phyloP scores from a whole-genome alignment of 176 grass and related monocot species.

The Miscanthus lutarioriparius region DNA sequence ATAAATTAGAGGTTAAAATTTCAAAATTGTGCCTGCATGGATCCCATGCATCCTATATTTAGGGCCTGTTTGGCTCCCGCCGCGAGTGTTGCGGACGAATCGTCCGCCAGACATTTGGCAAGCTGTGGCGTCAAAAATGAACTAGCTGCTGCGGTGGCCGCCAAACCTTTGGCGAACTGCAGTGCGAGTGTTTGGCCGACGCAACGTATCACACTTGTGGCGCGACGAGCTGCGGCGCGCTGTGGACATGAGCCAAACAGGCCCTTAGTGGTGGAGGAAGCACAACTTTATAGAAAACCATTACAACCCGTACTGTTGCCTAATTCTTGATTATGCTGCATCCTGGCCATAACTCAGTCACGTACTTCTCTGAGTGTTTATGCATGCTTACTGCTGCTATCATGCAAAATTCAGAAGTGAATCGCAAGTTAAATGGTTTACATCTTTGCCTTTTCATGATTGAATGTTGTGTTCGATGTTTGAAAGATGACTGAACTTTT shows the following conservation, averaged over 20 bases:
- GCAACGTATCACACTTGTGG: too few relatives aligned
- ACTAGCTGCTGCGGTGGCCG: too few relatives aligned
- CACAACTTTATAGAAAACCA: not conserved
- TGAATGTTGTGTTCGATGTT: not conserved
- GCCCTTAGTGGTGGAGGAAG: too few relatives aligned
- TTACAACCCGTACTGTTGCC: not conserved
- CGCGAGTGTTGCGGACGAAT: too few relatives aligned
- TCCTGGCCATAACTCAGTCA: slow-evolving; percentile 4
- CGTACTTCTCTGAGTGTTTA: not conserved
- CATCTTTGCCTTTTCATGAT: slow-evolving; percentile 7
- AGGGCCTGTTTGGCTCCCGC: too few relatives aligned
- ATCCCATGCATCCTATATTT: not conserved
- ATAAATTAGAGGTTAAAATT: not conserved
- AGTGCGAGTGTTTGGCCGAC: too few relatives aligned
- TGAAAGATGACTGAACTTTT: slow-evolving; percentile 4
- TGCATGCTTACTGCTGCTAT: slow-evolving; percentile 36
- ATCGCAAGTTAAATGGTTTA: not conserved
- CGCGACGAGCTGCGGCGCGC: too few relatives aligned
- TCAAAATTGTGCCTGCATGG: not conserved
- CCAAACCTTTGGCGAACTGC: too few relatives aligned
- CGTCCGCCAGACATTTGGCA: too few relatives aligned
- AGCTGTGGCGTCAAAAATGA: too few relatives aligned
- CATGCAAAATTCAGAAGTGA: not conserved
- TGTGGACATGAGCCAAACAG: too few relatives aligned
- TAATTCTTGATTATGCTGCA: slow-evolving; percentile 14